Conservation (phyloP, 2,329 filamentous ascomycete genomes). For the Chrysosporium keratinophilum region DNA sequence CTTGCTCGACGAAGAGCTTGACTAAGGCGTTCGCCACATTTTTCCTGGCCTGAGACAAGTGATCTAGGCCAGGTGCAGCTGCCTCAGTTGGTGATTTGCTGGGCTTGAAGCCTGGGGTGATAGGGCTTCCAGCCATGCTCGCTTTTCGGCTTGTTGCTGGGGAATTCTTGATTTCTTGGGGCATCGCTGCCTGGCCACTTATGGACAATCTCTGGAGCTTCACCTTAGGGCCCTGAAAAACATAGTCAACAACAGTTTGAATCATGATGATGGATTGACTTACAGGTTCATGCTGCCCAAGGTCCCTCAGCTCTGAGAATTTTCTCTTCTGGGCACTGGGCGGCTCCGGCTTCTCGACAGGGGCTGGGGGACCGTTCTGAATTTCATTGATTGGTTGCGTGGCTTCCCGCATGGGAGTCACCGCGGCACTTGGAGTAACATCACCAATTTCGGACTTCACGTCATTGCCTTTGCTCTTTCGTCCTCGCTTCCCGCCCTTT, state of each 20-base stretch:
- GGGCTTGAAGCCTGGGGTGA: slow-evolving; percentile 24
- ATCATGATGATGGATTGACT: slow-evolving; percentile 14
- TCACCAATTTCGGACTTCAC: slow-evolving; percentile 33
- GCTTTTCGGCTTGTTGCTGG: slow-evolving; percentile 26
- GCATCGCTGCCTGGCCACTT: slow-evolving; percentile 14
- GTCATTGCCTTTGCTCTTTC: slow-evolving; percentile 61
- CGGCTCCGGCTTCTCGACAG: slow-evolving; percentile 16
- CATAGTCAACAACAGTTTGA: not conserved
- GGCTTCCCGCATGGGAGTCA: slow-evolving; percentile 22
- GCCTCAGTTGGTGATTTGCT: slow-evolving; percentile 27
- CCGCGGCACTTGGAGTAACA: slow-evolving; percentile 20
- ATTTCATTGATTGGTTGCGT: slow-evolving; percentile 21
- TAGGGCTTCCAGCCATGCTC: slow-evolving; percentile 23
- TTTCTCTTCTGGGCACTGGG: slow-evolving; percentile 37
- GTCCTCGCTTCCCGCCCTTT: slow-evolving; percentile 46
- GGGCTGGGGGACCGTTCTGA: slow-evolving; percentile 22
- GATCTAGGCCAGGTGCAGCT: slow-evolving; percentile 34
- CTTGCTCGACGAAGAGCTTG: slow-evolving; percentile 56
- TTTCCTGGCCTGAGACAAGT: slow-evolving; percentile 55
- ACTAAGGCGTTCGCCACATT: slow-evolving; percentile 59
- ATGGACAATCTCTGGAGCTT: slow-evolving; percentile 35
- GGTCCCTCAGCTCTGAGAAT: slow-evolving; percentile 31
- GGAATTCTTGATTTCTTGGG: slow-evolving; percentile 20
- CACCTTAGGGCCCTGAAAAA: slow-evolving; percentile 29
- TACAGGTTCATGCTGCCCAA: slow-evolving; percentile 26